These are phyloP conservation scores for Spathaspora sp. DNA, from an alignment of 805 yeast species.

Conservation along the genomic window DNA sequence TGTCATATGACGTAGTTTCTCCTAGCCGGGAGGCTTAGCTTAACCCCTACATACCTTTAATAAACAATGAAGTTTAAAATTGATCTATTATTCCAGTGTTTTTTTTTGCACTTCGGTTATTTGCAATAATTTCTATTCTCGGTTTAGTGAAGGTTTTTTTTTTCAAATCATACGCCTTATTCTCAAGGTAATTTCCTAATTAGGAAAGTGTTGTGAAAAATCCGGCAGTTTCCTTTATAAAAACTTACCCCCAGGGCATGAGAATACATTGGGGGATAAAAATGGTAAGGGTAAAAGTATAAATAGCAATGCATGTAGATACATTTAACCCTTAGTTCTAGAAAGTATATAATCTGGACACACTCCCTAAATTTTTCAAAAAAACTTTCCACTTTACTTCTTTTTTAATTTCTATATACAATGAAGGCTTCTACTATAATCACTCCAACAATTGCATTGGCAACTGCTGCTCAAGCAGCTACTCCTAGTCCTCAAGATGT, in stretches of 20 bases:
- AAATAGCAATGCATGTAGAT: background rate
- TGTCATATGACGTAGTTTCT: too few species aligned
- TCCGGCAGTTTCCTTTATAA: too few species aligned
- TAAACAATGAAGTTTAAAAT: too few species aligned
- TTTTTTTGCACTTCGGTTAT: background rate
- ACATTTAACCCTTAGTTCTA: background rate
- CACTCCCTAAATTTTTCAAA: background rate
- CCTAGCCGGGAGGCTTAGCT: too few species aligned
- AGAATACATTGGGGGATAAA: background rate
- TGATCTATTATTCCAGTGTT: too few species aligned
- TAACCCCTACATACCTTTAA: too few species aligned
- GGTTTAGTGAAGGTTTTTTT: too few species aligned
- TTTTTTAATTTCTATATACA: background rate
- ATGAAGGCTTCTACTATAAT: slow-evolving; percentile 18
- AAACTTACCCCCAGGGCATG: background rate
- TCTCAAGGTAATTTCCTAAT: background rate
- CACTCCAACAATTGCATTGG: slow-evolving; percentile 7
- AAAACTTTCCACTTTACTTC: background rate
- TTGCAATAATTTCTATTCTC: background rate
- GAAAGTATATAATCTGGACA: background rate
- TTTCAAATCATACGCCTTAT: too few species aligned
- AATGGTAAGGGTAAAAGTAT: background rate
- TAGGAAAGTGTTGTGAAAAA: background rate
- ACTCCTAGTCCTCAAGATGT: slow-evolving; percentile 20
- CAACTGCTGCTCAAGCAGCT: slow-evolving; percentile 14